phyloP scores from a whole-genome alignment of 2,329 filamentous ascomycete genomes.

The Aspergillus brasiliensis region DNA sequence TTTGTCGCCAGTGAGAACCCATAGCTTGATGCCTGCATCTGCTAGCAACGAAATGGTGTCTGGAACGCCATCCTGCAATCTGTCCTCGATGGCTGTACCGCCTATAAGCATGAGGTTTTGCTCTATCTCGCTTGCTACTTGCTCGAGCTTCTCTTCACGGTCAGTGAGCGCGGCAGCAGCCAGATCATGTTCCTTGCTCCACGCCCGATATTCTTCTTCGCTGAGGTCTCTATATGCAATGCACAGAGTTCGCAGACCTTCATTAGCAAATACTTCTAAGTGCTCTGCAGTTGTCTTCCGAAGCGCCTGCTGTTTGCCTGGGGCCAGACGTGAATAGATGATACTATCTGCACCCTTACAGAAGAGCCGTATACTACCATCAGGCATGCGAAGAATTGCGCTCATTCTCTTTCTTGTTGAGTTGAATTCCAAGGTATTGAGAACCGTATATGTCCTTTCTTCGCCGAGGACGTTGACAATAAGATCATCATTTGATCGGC shows the following conservation, averaged over 20 bases:
- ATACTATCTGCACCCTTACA: slow-evolving; percentile 98
- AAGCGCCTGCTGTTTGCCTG: slow-evolving; percentile 82
- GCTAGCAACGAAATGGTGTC: slow-evolving; percentile 91
- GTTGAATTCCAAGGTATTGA: slow-evolving; percentile 97
- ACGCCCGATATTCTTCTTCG: slow-evolving; percentile 80
- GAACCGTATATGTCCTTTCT: slow-evolving; percentile 79
- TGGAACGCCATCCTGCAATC: slow-evolving; percentile 92
- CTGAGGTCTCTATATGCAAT: slow-evolving; percentile 80
- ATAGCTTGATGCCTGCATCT: slow-evolving; percentile 94
- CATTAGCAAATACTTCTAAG: slow-evolving; percentile 93
- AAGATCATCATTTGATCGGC: slow-evolving; percentile 76
- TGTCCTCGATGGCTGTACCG: slow-evolving; percentile 95
- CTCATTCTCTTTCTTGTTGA: slow-evolving; percentile 97
- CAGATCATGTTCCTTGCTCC: slow-evolving; percentile 84
- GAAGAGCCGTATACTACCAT: slow-evolving; percentile 84
- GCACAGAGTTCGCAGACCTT: slow-evolving; percentile 91
- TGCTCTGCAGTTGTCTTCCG: slow-evolving; percentile 85
- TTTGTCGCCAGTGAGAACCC: slow-evolving; percentile 98
- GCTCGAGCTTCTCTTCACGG: slow-evolving; percentile 90
- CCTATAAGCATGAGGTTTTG: slow-evolving; percentile 84
- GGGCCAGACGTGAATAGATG: slow-evolving; percentile 87
- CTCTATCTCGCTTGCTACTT: slow-evolving; percentile 86
- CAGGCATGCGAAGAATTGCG: slow-evolving; percentile 91
- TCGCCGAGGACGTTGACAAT: slow-evolving; percentile 84
- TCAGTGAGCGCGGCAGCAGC: slow-evolving; percentile 82